phyloP scores from a whole-genome alignment of 2,329 filamentous ascomycete genomes.

The Endothia cerciana region DNA sequence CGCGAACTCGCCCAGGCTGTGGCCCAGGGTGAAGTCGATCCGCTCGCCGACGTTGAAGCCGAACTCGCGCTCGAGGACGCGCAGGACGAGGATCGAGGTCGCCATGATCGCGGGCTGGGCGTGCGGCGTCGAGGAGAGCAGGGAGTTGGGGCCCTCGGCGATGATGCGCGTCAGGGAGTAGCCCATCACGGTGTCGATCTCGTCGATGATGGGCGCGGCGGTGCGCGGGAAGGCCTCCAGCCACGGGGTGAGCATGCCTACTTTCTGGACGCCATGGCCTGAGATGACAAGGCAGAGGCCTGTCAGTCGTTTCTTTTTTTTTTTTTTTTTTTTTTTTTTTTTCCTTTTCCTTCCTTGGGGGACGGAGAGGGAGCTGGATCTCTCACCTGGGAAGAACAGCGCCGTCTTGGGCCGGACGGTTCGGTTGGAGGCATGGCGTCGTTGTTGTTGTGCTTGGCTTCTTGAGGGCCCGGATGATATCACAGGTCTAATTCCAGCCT shows the following conservation, averaged over 20 bases:
- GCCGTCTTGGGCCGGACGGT: constrained; percentile 50
- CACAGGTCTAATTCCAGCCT: constrained; percentile 4
- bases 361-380: not conserved
- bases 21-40: constrained; percentile 83
- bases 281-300: constrained; percentile 8
- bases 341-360: too few relatives aligned
- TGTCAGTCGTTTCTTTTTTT: constrained; percentile 22
- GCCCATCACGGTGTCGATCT: constrained; percentile 79
- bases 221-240: constrained; percentile 82
- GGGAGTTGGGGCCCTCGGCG: constrained; percentile 74
- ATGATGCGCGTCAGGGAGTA: constrained; percentile 79
- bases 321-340: too few relatives aligned
- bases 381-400: constrained; percentile 62
- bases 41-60: constrained; percentile 70
- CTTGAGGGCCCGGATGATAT: constrained; percentile 5
- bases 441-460: constrained; percentile 6
- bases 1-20: constrained; percentile 92
- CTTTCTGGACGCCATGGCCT: constrained; percentile 89
- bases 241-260: constrained; percentile 88
- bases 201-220: constrained; percentile 75
- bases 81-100: constrained; percentile 85
- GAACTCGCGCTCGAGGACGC: constrained; percentile 84
- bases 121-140: constrained; percentile 80
- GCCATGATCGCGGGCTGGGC: constrained; percentile 97
- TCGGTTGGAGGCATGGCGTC: constrained; percentile 22